These are phyloP conservation scores for Lachancea sp. DNA, from an alignment of 805 yeast species.

Conservation along the genomic window DNA sequence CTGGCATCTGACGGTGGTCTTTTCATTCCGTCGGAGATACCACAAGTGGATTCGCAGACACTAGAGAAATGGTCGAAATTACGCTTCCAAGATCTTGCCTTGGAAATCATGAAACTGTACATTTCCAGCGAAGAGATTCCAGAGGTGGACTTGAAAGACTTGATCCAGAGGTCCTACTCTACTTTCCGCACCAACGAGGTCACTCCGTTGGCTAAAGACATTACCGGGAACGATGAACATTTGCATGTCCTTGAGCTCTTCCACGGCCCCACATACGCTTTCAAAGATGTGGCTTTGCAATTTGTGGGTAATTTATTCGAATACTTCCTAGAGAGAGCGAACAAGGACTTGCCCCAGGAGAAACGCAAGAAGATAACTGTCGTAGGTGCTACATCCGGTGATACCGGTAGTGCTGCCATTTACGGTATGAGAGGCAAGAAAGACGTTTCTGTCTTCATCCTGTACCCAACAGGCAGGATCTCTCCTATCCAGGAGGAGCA, in stretches of 20 bases:
- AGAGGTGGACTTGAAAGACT: slow-evolving; percentile 52
- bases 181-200: slow-evolving; percentile 86
- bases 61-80: slow-evolving; percentile 65
- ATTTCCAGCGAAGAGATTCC: slow-evolving; percentile 70
- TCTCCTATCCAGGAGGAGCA: slow-evolving; percentile 98
- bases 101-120: slow-evolving; percentile 75
- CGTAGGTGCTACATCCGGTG: slow-evolving; percentile 99
- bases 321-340: slow-evolving; percentile 75
- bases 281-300: slow-evolving; percentile 97
- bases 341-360: slow-evolving; percentile 45
- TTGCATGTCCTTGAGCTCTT: slow-evolving; percentile 82
- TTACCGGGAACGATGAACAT: slow-evolving; percentile 50
- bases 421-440: slow-evolving; percentile 95
- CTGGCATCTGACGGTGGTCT: slow-evolving; percentile 96
- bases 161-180: slow-evolving; percentile 71
- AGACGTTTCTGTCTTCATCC: slow-evolving; percentile 94
- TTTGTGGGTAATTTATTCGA: slow-evolving; percentile 96
- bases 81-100: slow-evolving; percentile 81
- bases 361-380: slow-evolving; percentile 82
- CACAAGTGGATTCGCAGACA: slow-evolving; percentile 49
- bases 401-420: slow-evolving; percentile 98
- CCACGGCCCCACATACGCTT: slow-evolving; percentile 99
- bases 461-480: slow-evolving; percentile 95
- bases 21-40: slow-evolving; percentile 80
- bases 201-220: slow-evolving; percentile 64